These are phyloP conservation scores for Aspergillus aculeatinus DNA, from an alignment of 2,329 filamentous ascomycete genomes.

Conservation along the genomic window DNA sequence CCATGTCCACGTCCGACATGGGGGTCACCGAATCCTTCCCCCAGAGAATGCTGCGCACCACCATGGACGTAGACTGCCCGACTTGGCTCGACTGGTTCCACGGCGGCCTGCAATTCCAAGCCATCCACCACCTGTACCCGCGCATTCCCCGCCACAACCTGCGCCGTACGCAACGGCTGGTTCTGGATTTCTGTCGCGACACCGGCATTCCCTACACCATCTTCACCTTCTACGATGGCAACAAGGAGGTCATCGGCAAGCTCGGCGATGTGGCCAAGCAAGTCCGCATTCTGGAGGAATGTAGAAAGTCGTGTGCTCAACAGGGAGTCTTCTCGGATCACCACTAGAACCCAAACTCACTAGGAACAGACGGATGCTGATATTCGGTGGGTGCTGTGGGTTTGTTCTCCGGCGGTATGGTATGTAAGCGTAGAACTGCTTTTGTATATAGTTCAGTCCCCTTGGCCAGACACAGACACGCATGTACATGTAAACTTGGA, in stretches of 20 bases:
- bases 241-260: slow-evolving; percentile 73
- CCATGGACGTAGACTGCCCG: slow-evolving; percentile 90
- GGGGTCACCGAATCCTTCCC: slow-evolving; percentile 83
- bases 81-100: slow-evolving; percentile 87
- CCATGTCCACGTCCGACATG: slow-evolving; percentile 86
- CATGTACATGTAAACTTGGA: not conserved
- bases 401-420: not conserved
- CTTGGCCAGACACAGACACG: not conserved
- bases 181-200: slow-evolving; percentile 78
- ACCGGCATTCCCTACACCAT: slow-evolving; percentile 81
- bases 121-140: slow-evolving; percentile 81
- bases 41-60: slow-evolving; percentile 86
- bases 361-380: not conserved
- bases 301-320: slow-evolving; percentile 54
- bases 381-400: not conserved
- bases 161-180: slow-evolving; percentile 69
- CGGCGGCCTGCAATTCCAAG: slow-evolving; percentile 85
- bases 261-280: slow-evolving; percentile 78
- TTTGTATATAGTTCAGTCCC: not conserved
- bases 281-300: slow-evolving; percentile 73
- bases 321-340: slow-evolving; percentile 35
- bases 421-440: not conserved
- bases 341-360: slow-evolving; percentile 18
- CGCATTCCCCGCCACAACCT: slow-evolving; percentile 83
- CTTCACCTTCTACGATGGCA: slow-evolving; percentile 81